Evolutionary conservation across 2,329 filamentous ascomycete genomes (phyloP).

Genomic region (Penicillium sp.): DNA sequence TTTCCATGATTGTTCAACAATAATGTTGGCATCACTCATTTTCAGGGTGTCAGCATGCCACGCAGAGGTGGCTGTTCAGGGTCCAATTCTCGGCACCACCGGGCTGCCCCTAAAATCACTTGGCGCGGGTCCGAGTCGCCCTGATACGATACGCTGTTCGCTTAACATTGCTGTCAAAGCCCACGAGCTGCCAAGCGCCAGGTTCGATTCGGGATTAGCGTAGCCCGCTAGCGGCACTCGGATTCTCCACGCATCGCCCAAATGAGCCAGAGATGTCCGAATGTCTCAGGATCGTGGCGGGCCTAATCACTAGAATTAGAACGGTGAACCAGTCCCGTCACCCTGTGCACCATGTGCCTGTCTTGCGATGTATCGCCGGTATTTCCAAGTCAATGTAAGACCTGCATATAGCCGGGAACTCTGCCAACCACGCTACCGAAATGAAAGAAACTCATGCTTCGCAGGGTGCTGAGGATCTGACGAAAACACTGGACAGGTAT

Average conservation of each 20-base stretch:
- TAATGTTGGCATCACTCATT: not conserved
- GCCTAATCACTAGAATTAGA: not conserved
- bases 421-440: not conserved
- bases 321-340: not conserved
- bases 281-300: not conserved
- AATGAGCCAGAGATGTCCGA: not conserved
- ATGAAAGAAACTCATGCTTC: not conserved
- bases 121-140: not conserved
- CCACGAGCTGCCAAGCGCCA: not conserved
- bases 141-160: not conserved
- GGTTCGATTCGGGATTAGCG: not conserved
- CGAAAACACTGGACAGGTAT: no score
- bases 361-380: not conserved
- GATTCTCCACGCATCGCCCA: not conserved
- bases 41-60: not conserved
- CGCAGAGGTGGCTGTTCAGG: not conserved
- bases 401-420: not conserved
- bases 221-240: not conserved
- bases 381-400: not conserved
- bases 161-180: not conserved
- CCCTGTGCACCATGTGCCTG: not conserved
- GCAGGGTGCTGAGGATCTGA: not conserved
- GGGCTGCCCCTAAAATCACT: not conserved
- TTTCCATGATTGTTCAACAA: not conserved
- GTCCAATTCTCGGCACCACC: not conserved